Conservation (phyloP, 116 monocot species). For the Phalaenopsis hybrid region DNA sequence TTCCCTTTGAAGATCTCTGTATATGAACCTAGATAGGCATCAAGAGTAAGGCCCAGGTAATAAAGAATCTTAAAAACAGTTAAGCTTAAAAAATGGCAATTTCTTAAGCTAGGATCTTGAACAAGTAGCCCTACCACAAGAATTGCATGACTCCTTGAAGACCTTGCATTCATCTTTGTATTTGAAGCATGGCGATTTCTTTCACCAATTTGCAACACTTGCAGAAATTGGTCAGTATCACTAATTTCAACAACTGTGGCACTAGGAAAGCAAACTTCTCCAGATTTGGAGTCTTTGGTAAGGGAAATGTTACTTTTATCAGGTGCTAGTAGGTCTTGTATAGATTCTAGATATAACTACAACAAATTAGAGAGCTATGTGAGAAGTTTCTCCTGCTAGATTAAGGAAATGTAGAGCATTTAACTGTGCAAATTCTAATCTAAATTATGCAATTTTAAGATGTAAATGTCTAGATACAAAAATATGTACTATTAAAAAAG, state of each 20-base stretch:
- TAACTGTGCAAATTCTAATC: background rate
- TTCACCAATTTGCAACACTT: slow-evolving; percentile 9
- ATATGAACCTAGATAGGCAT: slow-evolving; percentile 39
- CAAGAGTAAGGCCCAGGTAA: background rate
- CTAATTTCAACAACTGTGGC: slow-evolving; percentile 8
- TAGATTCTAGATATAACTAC: slow-evolving; percentile 8
- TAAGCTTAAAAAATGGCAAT: background rate
- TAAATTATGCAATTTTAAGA: background rate
- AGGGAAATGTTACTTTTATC: slow-evolving; percentile 6
- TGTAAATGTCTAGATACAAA: background rate
- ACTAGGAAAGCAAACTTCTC: slow-evolving; percentile 8
- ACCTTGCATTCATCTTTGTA: slow-evolving; percentile 11
- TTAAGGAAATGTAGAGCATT: background rate
- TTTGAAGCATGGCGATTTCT: slow-evolving; percentile 7
- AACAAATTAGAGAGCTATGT: background rate
- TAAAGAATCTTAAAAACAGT: background rate
- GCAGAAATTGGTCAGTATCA: slow-evolving; percentile 4
- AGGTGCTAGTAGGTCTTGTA: slow-evolving; percentile 10
- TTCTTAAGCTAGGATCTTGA: background rate
- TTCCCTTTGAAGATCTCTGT: slow-evolving; percentile 35
- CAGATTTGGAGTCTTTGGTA: slow-evolving; percentile 6
- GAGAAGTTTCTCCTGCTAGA: background rate
- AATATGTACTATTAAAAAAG: background rate
- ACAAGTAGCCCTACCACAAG: slow-evolving; percentile 9
- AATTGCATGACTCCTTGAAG: slow-evolving; percentile 13